A percentile compares a stretch with the other conserved stretches of the same genome.
Conservation (phyloP, 495 filamentous ascomycete genomes). For the Aspergillus leporis region DNA sequence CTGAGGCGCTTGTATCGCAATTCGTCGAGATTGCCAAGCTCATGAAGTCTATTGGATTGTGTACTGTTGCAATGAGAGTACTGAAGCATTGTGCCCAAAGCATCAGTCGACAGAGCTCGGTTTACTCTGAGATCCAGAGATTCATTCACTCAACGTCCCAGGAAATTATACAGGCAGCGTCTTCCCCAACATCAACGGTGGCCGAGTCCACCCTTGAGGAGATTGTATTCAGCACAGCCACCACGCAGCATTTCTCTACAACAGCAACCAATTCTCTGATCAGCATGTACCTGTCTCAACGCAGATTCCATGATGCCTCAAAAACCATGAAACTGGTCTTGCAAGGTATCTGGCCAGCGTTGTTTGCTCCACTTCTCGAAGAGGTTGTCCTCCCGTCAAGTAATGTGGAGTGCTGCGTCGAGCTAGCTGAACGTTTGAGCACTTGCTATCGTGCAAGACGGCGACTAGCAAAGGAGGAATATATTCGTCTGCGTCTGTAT, state of each 20-base stretch:
- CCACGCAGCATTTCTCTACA: slow-evolving; percentile 29
- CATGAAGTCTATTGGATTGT: slow-evolving; percentile 36
- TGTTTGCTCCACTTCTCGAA: slow-evolving; percentile 35
- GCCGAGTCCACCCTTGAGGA: slow-evolving; percentile 35
- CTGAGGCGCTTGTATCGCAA: slow-evolving; percentile 27
- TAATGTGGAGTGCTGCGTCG: slow-evolving; percentile 29
- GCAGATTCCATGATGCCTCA: slow-evolving; percentile 42
- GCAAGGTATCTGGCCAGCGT: slow-evolving; percentile 31
- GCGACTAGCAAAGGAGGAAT: slow-evolving; percentile 35
- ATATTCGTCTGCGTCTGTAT: slow-evolving; percentile 38
- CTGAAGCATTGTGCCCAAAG: slow-evolving; percentile 35
- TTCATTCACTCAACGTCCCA: slow-evolving; percentile 21
- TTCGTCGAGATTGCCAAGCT: slow-evolving; percentile 35
- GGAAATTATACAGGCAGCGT: slow-evolving; percentile 27
- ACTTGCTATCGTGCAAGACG: slow-evolving; percentile 40
- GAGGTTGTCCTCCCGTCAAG: slow-evolving; percentile 33
- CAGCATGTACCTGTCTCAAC: slow-evolving; percentile 33
- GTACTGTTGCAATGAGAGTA: slow-evolving; percentile 32
- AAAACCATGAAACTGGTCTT: slow-evolving; percentile 35
- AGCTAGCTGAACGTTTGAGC: slow-evolving; percentile 31
- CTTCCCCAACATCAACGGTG: too few relatives aligned
- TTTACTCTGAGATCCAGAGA: slow-evolving; percentile 30
- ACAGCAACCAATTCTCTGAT: slow-evolving; percentile 31
- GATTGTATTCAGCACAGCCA: slow-evolving; percentile 31
- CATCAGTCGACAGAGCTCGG: slow-evolving; percentile 27